phyloP scores from a whole-genome alignment of 352 stramenopile genomes.

The Globisporangium ultimum region DNA sequence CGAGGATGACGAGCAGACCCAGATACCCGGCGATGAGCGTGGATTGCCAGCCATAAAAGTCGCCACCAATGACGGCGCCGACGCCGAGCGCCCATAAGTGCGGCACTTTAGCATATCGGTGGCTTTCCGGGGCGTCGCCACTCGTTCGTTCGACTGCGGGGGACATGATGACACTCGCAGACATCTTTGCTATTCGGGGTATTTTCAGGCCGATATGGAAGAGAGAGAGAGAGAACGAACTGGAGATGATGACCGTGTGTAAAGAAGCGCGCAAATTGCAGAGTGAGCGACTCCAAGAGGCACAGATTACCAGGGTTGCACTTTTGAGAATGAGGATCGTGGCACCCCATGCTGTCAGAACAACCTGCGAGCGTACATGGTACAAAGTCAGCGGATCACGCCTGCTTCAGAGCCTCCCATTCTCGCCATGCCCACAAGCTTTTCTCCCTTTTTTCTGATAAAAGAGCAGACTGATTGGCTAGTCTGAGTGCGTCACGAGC shows the following conservation, averaged over 20 bases:
- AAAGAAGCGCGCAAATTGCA: conserved; percentile 15
- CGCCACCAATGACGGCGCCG: conserved; percentile 59
- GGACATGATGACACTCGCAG: background rate
- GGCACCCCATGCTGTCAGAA: too few relatives aligned
- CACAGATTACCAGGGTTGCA: too few relatives aligned
- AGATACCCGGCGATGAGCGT: conserved; percentile 61
- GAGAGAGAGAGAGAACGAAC: conserved; percentile 11
- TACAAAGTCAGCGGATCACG: too few relatives aligned
- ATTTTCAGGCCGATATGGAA: too few relatives aligned
- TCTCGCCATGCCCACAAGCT: too few relatives aligned
- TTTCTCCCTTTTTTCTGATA: too few relatives aligned
- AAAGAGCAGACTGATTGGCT: too few relatives aligned
- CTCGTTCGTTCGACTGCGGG: conserved; percentile 14
- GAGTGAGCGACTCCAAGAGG: conserved; percentile 14
- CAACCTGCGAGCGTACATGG: too few relatives aligned
- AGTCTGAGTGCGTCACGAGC: too few relatives aligned
- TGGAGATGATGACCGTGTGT: background rate
- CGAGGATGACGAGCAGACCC: conserved; percentile 53
- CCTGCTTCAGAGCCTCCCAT: too few relatives aligned
- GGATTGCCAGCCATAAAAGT: conserved; percentile 76
- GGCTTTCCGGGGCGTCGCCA: conserved; percentile 9
- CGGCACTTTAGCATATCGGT: conserved; percentile 57
- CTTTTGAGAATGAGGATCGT: too few relatives aligned
- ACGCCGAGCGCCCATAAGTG: conserved; percentile 70
- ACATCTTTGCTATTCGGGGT: too few relatives aligned